Evolutionary conservation across 2,329 filamentous ascomycete genomes (phyloP), one percentile per base, ranked within the genome.

Genomic region (Gnomoniopsis smithogilvyi): DNA sequence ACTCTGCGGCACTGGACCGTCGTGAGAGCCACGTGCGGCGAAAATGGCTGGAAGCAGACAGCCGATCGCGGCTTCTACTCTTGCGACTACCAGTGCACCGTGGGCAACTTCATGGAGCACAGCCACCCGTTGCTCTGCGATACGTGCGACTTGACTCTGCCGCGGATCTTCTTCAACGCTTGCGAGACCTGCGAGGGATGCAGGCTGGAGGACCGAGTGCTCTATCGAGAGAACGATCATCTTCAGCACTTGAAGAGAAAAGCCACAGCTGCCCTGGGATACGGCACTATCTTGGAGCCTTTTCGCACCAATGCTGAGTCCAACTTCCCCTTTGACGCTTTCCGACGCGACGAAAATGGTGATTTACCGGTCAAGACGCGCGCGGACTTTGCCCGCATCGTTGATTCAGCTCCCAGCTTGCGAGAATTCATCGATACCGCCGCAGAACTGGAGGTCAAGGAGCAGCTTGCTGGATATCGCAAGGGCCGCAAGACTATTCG

Each of bases 1-100:
- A 46, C 56, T 33, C n/a, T 43, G 26, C 43, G 48, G 38, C 41
- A 56, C 15, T 51, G 54, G 22, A 12, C 33, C 11, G 50, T 56
- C 7, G 60, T 58, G 3, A 45, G 56, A 26, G 54, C 60, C 45
- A 41, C 52, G 4, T 62, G 50, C 22, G 60, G 60, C 12, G 41
- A 62, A 3, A 41, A 52, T 1, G 36, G 50, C 21, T 51, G 41
- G 21, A 43, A 59, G 14, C 57, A 62, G 57, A 53, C 51, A 12
- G 30, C 41, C 10, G 59, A 58, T 43, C 51, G 53, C 46, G 54
- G 57, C 17, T 10, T 19, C 8, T 36, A 38, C 2, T 60, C 60
- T 2, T 51, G 49, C 38, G 34, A 41, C 14, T 30, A 49, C 3
- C 58, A 56, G 30, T 49, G 50, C 3, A 41, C 22, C 0, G 24